Evolutionary conservation across 2,329 filamentous ascomycete genomes (phyloP).

Genomic region (Helotiales sp.): DNA sequence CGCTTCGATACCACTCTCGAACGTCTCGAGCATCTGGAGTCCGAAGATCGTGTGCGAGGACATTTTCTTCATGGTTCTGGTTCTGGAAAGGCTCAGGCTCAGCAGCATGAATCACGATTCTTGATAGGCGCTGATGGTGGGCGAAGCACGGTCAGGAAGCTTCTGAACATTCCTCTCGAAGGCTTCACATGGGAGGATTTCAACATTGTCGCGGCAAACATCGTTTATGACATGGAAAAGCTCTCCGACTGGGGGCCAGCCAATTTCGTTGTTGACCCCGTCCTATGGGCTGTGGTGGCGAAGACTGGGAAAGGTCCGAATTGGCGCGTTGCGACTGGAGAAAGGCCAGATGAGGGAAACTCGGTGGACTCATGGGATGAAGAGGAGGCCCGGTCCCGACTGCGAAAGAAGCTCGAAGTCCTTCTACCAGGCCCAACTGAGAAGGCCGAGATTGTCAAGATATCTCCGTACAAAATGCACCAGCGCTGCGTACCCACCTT

Average conservation of each 20-base stretch:
- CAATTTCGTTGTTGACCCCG: slow-evolving; percentile 3
- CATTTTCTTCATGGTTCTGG: no score
- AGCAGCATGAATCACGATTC: no score
- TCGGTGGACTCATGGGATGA: no score
- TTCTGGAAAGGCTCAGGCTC: no score
- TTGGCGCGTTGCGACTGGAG: slow-evolving; percentile 7
- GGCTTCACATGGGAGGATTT: slow-evolving; percentile 7
- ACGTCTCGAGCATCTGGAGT: no score
- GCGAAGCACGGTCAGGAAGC: neutral
- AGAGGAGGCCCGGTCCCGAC: neutral
- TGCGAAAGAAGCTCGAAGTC: neutral
- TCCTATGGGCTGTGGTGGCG: slow-evolving; percentile 2
- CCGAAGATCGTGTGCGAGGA: no score
- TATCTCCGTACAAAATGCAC: slow-evolving; percentile 62
- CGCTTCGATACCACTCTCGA: no score
- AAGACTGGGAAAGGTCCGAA: neutral
- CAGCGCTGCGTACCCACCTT: slow-evolving; percentile 59
- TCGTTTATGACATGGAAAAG: slow-evolving; percentile 1
- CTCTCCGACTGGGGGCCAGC: neutral
- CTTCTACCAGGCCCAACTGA: neutral
- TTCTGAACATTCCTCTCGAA: neutral
- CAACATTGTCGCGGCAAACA: slow-evolving; percentile 3
- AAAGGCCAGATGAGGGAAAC: slow-evolving; percentile 31
- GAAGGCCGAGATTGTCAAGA: slow-evolving; percentile 19
- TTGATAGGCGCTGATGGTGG: slow-evolving; percentile 10